phyloP scores from a whole-genome alignment of 2,329 filamentous ascomycete genomes.

The Mariannaea elegans region DNA sequence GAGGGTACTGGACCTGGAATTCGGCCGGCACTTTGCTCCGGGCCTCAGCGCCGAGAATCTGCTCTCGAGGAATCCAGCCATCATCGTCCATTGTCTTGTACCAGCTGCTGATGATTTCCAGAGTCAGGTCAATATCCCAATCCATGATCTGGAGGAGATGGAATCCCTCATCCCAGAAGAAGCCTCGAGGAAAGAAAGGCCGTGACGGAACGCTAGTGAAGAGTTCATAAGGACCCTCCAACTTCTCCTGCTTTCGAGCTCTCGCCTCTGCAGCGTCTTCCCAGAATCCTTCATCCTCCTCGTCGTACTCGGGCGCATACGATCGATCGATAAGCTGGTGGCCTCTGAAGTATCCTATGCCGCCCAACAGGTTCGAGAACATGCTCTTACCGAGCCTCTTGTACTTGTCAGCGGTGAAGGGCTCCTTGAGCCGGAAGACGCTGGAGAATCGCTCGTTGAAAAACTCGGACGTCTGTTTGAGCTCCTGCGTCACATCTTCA shows the following conservation, averaged over 20 bases:
- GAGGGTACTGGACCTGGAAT: constrained; percentile 95
- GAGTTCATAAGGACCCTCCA: constrained; percentile 86
- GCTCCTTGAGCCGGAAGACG: constrained; percentile 72
- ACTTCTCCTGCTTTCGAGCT: constrained; percentile 69
- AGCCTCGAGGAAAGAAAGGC: constrained; percentile 95
- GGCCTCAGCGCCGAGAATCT: constrained; percentile 91
- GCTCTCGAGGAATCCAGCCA: constrained; percentile 96
- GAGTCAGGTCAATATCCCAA: constrained; percentile 89
- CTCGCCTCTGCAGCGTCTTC: constrained; percentile 86
- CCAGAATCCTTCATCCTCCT: constrained; percentile 96
- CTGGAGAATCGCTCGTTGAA: constrained; percentile 81
- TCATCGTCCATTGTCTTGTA: constrained; percentile 96
- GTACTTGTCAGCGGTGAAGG: constrained; percentile 79
- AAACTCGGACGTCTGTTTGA: constrained; percentile 69
- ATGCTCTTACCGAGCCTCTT: constrained; percentile 84
- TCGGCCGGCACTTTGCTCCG: constrained; percentile 93
- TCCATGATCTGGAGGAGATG: constrained; percentile 91
- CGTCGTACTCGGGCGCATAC: constrained; percentile 91
- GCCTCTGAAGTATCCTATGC: constrained; percentile 95
- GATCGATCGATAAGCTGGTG: constrained; percentile 89
- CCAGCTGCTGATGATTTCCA: constrained; percentile 94
- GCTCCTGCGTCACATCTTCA: constrained; percentile 74
- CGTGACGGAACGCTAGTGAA: constrained; percentile 92
- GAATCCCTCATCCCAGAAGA: constrained; percentile 98
- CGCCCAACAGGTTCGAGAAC: constrained; percentile 93